A percentile compares a stretch with the other conserved stretches of the same genome.
phyloP scores from a whole-genome alignment of 2,329 filamentous ascomycete genomes.

The Penicillium sp. region DNA sequence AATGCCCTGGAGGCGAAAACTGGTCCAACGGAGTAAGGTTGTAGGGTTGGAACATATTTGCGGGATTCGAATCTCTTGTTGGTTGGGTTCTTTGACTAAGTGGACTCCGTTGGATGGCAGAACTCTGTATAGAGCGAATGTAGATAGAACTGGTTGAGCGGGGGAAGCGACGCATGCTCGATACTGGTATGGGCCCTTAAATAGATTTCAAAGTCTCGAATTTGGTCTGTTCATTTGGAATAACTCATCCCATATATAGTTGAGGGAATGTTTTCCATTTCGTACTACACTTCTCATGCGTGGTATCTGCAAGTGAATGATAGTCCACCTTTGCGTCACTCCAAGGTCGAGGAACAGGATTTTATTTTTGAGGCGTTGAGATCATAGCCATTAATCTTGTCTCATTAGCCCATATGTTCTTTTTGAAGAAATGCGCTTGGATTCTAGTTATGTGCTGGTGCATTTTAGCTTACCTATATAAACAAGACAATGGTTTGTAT shows the following conservation, averaged over 20 bases:
- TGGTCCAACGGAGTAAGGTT: background rate
- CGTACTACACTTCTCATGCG: background rate
- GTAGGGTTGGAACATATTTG: background rate
- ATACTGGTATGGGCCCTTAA: background rate
- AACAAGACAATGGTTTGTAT: background rate
- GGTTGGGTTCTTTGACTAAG: background rate
- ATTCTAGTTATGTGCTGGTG: background rate
- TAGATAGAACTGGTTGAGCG: background rate
- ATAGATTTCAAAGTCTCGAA: background rate
- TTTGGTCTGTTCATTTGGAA: background rate
- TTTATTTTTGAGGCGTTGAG: background rate
- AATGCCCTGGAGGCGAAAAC: background rate
- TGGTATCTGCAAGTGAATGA: background rate
- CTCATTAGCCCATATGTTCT: background rate
- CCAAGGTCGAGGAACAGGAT: background rate
- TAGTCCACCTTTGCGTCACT: background rate
- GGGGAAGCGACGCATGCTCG: too few relatives aligned
- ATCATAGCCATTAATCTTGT: background rate
- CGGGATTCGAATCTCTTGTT: background rate
- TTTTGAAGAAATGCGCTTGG: background rate
- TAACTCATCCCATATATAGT: background rate
- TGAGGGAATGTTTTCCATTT: background rate
- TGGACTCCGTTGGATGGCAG: background rate
- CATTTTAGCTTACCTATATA: too few relatives aligned
- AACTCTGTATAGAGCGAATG: background rate